phyloP scores from a whole-genome alignment of 306 rosid species.

The Acmispon strigosus region DNA sequence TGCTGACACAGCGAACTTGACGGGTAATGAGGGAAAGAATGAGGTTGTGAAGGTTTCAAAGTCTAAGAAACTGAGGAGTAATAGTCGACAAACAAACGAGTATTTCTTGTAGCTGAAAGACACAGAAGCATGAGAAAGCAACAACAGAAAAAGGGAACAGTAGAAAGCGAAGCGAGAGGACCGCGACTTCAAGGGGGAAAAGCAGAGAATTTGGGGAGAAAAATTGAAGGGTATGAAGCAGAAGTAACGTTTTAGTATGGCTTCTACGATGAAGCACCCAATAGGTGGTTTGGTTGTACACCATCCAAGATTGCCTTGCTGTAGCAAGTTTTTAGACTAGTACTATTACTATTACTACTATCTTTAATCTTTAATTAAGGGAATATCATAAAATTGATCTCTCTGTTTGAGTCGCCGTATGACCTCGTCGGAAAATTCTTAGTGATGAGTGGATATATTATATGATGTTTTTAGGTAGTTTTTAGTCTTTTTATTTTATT shows the following conservation, averaged over 20 bases:
- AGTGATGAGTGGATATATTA: too few relatives aligned
- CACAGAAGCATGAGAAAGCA: constrained; percentile 13
- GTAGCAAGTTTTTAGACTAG: too few relatives aligned
- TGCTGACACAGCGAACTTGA: constrained; percentile 30
- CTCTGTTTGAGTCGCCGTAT: too few relatives aligned
- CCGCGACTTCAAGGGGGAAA: background rate
- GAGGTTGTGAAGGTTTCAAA: constrained; percentile 16
- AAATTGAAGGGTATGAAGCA: constrained; percentile 23
- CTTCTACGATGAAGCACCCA: too few relatives aligned
- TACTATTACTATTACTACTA: too few relatives aligned
- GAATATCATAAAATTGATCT: too few relatives aligned
- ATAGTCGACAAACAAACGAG: constrained; percentile 20
- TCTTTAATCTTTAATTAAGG: too few relatives aligned
- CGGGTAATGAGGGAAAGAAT: constrained; percentile 17
- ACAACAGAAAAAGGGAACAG: constrained; percentile 5
- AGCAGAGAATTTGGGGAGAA: constrained; percentile 10
- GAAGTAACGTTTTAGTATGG: constrained; percentile 14
- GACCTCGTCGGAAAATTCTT: too few relatives aligned
- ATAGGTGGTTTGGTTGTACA: too few relatives aligned
- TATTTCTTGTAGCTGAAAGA: constrained; percentile 15
- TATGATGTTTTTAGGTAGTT: too few relatives aligned
- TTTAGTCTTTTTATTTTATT: too few relatives aligned
- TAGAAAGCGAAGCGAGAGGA: constrained; percentile 16
- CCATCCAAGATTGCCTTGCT: too few relatives aligned
- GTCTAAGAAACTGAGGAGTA: constrained; percentile 29